Conservation (phyloP, 1,284 basidiomycete genomes). For the Rhodotorula sp. region DNA sequence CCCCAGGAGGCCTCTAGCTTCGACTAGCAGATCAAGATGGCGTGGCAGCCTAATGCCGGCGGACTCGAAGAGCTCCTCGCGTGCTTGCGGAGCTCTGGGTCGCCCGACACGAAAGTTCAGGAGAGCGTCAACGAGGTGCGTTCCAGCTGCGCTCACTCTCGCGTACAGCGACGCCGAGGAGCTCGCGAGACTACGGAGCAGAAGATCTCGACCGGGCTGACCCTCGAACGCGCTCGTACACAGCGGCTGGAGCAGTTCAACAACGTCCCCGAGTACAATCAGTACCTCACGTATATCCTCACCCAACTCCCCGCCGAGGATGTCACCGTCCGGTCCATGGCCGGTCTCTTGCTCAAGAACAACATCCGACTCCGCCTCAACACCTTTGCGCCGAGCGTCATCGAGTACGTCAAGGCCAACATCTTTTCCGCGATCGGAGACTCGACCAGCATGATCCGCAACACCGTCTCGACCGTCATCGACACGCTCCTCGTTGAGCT, state of each 20-base stretch:
- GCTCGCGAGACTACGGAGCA: neutral
- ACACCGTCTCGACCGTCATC: conserved; percentile 86
- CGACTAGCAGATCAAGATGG: conserved; percentile 42
- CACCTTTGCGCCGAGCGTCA: conserved; percentile 63
- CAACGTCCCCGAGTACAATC: conserved; percentile 83
- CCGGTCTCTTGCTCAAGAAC: conserved; percentile 96
- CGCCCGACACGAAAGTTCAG: conserved; percentile 50
- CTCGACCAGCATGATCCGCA: conserved; percentile 76
- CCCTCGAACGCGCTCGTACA: conserved; percentile 6
- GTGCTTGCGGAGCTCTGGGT: conserved; percentile 57
- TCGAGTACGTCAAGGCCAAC: conserved; percentile 75
- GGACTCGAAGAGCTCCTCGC: conserved; percentile 78
- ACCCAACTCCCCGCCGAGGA: conserved; percentile 76
- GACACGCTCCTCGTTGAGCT: conserved; percentile 77
- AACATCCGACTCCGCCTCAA: conserved; percentile 63
- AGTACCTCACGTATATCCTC: conserved; percentile 92
- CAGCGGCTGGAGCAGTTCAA: conserved; percentile 84
- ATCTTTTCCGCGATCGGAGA: conserved; percentile 79
- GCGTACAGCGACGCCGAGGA: neutral
- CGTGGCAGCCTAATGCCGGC: conserved; percentile 71
- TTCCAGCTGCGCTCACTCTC: conserved; percentile 9
- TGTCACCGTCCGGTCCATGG: conserved; percentile 87
- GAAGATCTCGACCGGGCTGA: neutral
- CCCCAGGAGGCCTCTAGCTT: no score
- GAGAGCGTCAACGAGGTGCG: conserved; percentile 51